Conservation (phyloP, 2,329 filamentous ascomycete genomes). For the Trichophyton schoenleinii region DNA sequence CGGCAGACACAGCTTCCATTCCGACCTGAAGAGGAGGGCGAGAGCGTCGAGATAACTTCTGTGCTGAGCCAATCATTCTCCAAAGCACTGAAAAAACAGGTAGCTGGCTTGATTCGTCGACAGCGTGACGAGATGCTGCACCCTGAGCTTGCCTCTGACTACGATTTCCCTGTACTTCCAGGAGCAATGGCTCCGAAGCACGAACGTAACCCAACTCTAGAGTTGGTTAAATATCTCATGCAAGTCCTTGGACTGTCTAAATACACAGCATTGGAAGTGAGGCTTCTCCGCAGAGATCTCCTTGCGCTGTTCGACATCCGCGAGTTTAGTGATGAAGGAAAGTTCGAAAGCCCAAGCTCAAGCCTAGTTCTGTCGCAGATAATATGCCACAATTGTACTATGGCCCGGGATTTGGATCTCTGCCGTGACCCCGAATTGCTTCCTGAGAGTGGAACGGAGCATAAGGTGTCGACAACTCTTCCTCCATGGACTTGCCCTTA, state of each 20-base stretch:
- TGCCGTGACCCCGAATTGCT: slow-evolving; percentile 79
- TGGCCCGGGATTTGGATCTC: slow-evolving; percentile 77
- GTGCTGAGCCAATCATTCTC: slow-evolving; percentile 74
- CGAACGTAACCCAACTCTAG: slow-evolving; percentile 61
- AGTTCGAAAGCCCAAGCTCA: slow-evolving; percentile 73
- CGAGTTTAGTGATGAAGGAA: slow-evolving; percentile 81
- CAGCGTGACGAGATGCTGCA: slow-evolving; percentile 84
- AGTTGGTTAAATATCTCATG: slow-evolving; percentile 86
- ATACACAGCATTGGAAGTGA: slow-evolving; percentile 75
- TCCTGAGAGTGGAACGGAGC: slow-evolving; percentile 34
- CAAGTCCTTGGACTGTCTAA: slow-evolving; percentile 86
- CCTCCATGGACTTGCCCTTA: slow-evolving; percentile 60
- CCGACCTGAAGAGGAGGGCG: slow-evolving; percentile 43
- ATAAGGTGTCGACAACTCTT: slow-evolving; percentile 17
- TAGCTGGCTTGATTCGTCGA: slow-evolving; percentile 64
- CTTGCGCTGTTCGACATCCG: slow-evolving; percentile 83
- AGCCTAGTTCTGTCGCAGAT: slow-evolving; percentile 61
- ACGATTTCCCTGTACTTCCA: slow-evolving; percentile 66
- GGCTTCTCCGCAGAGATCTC: slow-evolving; percentile 77
- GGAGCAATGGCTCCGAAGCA: slow-evolving; percentile 27
- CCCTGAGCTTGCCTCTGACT: slow-evolving; percentile 74
- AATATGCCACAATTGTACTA: slow-evolving; percentile 81
- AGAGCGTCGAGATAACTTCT: slow-evolving; percentile 47
- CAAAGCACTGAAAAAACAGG: slow-evolving; percentile 80
- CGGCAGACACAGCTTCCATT: slow-evolving; percentile 50